Percentiles rank a stretch among this genome's conserved stretches.
phyloP scores from a whole-genome alignment of 495 filamentous ascomycete species.

The Penicillium malachiteum region DNA sequence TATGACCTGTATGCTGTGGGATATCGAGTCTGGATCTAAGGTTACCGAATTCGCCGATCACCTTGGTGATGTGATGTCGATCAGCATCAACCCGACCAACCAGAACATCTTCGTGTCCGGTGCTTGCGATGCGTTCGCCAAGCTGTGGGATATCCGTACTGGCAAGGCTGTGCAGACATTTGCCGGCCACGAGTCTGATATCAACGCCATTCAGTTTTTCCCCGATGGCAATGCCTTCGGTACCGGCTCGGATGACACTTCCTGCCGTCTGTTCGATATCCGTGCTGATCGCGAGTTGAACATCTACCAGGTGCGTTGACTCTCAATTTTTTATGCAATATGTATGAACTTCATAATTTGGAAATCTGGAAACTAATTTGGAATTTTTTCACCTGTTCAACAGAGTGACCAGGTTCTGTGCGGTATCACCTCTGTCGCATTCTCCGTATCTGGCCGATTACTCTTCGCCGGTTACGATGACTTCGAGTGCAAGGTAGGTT shows the following conservation, averaged over 20 bases:
- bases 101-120: constrained; percentile 95
- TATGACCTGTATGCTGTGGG: constrained; percentile 99
- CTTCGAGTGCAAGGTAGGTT: constrained; percentile 96
- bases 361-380: constrained; percentile 1
- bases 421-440: constrained; percentile 97
- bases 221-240: constrained; percentile 98
- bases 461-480: constrained; percentile 98
- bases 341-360: not conserved
- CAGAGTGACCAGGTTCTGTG: constrained; percentile 97
- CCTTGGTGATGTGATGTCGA: constrained; percentile 98
- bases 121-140: constrained; percentile 97
- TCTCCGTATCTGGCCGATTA: constrained; percentile 93
- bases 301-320: constrained; percentile 75
- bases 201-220: constrained; percentile 99
- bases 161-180: constrained; percentile 99
- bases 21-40: constrained; percentile 96
- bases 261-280: constrained; percentile 96
- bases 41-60: constrained; percentile 98
- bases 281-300: constrained; percentile 95
- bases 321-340: not conserved
- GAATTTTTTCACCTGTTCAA: constrained; percentile 9
- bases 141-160: constrained; percentile 97
- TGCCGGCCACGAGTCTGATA: constrained; percentile 96
- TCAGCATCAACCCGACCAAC: constrained; percentile 99
- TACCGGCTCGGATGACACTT: constrained; percentile 96